Evolutionary conservation across 139 green algal genomes (phyloP), one percentile per base, ranked within the genome.

Genomic region (Trebouxia sp.): DNA sequence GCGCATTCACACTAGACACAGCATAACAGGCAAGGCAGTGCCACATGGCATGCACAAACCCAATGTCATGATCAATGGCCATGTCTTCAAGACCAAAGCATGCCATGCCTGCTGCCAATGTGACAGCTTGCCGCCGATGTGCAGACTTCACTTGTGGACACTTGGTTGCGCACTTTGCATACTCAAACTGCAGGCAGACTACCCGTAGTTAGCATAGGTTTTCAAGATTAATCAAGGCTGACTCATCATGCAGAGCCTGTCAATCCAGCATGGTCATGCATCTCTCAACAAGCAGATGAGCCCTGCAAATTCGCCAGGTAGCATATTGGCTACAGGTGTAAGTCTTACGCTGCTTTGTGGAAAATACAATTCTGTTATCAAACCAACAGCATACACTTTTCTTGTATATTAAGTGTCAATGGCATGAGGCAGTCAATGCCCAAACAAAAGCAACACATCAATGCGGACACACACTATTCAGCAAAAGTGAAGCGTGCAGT

Each of bases 41-140:
- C 81, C 81, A 85, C 37, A 75, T 22, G 26, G 75, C 50, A 55
- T 85, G 81, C 38, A 82, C 81, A 41, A 79, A 79, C 7, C 24
- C 17, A 6, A 65, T 28, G 6, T 75, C 47, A 30, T 50, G 65
- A 48, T 42, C 6, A 17, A 82, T 75, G 8, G 75, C 81, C 24
- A 58, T 11, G 28, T 81, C 66, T 56, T 85, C 81, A 26, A 81
- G 38, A 26, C n/a, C 48, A 75, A 81, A 85, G 65, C 75, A 82
- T 1, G 56, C 48, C n/a, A 81, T 26, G 1, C 81, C 81, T 35
- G 67, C n/a, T 14, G 37, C 75, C 10, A 50, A 35, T 15, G 35
- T 56, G 26, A 42, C 26, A 22, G 37, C 81, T 37, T 82, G 75
- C 10, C 56, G 32, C 37, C 75, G 14, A 28, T 79, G 70, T 24